Evolutionary conservation across 1,139 yeast species (phyloP), one percentile per base, ranked within the genome.

Genomic region (Protomyces pachydermus): DNA sequence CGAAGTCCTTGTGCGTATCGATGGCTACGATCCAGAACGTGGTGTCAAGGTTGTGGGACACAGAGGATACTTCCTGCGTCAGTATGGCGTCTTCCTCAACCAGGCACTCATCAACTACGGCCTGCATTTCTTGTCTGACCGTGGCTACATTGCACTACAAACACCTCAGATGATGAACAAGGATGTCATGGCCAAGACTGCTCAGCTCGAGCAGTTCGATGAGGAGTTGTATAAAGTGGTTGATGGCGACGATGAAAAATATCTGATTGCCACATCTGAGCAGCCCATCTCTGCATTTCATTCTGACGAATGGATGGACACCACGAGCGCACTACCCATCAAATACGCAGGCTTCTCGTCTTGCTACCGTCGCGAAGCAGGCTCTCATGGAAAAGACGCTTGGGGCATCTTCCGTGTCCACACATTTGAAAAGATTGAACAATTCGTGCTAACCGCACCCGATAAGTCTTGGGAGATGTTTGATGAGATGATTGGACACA

Each of bases 321-420:
- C 89, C 72, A 98, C 99, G 67, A 85, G 87, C 68, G 98, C 91
- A 78, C 82, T 93, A 73, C 99, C 99, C 68, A 84, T 90, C 70
- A 76, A 80, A 65, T 93, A 93, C 74, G 99, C 97, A 61, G 99
- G 99, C 72, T 93, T 87, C 81, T 91, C 98, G 38, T 88, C 97
- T 61, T 93, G 98, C 84, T 93, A 93, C 85, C 88, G 99, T 79
- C 89, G 98, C 80, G 99, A 93, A 81, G 98, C 99, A 67, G 99
- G 99, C 71, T 87, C 97, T 69, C 98, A 93, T 74, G 99, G 99
- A 77, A 93, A 93, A 78, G 99, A 93, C 75, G 98, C 99, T 56
- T 95, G 99, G 98, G 98, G 99, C 79, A 91, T 95, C 71, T 93
- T 93, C 85, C 87, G 99, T 79, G 98, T 93, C 66, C 99, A 93